Percentiles rank a stretch among this genome's conserved stretches.
phyloP scores from a whole-genome alignment of 2,329 filamentous ascomycete genomes.

The Gremmenia infestans region DNA sequence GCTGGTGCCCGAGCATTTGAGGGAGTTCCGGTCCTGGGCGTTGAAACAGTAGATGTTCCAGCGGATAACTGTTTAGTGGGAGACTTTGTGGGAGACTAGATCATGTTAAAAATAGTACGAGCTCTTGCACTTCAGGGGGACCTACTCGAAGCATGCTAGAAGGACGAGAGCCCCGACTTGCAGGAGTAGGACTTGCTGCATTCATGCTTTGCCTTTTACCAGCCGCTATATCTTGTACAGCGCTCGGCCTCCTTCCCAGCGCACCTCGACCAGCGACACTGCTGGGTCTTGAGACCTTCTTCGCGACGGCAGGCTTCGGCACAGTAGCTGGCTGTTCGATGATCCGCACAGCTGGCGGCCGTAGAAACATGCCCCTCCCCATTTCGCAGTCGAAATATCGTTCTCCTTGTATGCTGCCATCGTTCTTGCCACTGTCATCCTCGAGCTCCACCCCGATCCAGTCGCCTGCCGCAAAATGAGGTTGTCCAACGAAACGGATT shows the following conservation, averaged over 20 bases:
- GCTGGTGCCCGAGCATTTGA: conserved; percentile 45
- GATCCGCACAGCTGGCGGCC: conserved; percentile 62
- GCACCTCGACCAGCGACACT: conserved; percentile 35
- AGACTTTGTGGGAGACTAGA: conserved; percentile 70
- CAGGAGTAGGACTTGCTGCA: conserved; percentile 68
- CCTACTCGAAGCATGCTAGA: conserved; percentile 54
- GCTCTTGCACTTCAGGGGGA: conserved; percentile 10
- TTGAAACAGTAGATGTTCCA: conserved; percentile 48
- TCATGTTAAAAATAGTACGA: background rate
- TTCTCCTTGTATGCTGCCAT: conserved; percentile 82
- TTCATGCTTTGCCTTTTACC: conserved; percentile 65
- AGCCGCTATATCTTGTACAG: conserved; percentile 47
- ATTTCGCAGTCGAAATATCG: conserved; percentile 82
- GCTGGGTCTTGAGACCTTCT: conserved; percentile 38
- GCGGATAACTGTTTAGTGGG: conserved; percentile 68
- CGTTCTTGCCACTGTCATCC: conserved; percentile 81
- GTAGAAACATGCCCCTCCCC: conserved; percentile 79
- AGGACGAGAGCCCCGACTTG: conserved; percentile 49
- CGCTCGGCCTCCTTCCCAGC: conserved; percentile 37
- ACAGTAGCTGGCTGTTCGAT: conserved; percentile 45
- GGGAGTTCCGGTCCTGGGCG: conserved; percentile 61
- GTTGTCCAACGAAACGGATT: conserved; percentile 76
- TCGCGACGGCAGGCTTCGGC: conserved; percentile 21
- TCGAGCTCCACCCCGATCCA: conserved; percentile 91
- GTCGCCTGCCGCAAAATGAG: conserved; percentile 73